Percentiles rank a stretch among this genome's conserved stretches.
Conservation (phyloP, 2,329 filamentous ascomycete genomes). For the Aspergillus amoenus region DNA sequence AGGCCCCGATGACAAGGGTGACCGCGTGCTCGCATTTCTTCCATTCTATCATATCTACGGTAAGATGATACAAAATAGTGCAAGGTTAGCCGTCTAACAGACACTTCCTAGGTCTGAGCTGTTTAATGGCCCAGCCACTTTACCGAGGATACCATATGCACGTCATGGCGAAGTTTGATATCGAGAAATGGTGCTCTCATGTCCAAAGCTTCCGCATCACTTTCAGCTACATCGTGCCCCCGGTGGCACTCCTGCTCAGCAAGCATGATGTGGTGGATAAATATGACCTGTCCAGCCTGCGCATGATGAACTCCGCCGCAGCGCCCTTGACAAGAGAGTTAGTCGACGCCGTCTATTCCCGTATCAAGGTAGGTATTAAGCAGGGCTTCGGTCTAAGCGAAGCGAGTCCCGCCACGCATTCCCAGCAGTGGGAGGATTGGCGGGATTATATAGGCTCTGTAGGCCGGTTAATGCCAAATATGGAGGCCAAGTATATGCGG, state of each 20-base stretch:
- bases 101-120: conserved; percentile 60
- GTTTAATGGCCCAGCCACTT: conserved; percentile 67
- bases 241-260: conserved; percentile 74
- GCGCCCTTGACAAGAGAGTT: conserved; percentile 81
- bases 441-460: conserved; percentile 72
- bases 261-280: conserved; percentile 76
- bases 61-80: conserved; percentile 36
- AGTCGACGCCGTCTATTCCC: conserved; percentile 70
- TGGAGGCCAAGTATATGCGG: conserved; percentile 76
- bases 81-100: background rate
- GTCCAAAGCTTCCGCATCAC: conserved; percentile 75
- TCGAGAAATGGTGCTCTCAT: conserved; percentile 73
- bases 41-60: conserved; percentile 93
- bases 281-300: conserved; percentile 75
- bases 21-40: conserved; percentile 74
- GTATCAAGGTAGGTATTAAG: conserved; percentile 78
- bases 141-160: conserved; percentile 66
- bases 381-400: conserved; percentile 92
- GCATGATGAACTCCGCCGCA: conserved; percentile 84
- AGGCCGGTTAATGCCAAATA: conserved; percentile 74
- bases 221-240: conserved; percentile 79
- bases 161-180: conserved; percentile 77
- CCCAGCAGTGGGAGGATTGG: conserved; percentile 75
- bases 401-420: conserved; percentile 76
- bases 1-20: conserved; percentile 61